Evolutionary conservation across 2,329 filamentous ascomycete genomes (phyloP), one percentile per base, ranked within the genome.

Genomic region (Diaporthe australafricana): DNA sequence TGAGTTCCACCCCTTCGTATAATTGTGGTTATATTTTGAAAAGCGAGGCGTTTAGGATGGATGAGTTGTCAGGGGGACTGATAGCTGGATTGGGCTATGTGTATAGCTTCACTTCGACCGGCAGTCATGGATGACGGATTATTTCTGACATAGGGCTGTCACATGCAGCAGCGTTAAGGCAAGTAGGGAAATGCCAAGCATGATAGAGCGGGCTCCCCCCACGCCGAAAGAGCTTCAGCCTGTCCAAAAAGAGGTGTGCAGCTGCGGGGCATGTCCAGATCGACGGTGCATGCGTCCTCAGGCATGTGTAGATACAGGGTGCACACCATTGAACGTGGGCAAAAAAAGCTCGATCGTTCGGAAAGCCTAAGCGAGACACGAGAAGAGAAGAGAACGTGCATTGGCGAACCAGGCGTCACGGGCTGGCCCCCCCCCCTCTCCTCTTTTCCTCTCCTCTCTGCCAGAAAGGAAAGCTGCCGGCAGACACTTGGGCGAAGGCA

Each of bases 261-360:
- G 66, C 66, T 68, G 52, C 38, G 66, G 48, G 52, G 52, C 38
- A 48, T n/a, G 66, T 40, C 52, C 48, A 48, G 66, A 68, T 68
- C 66, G 66, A 57, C 66, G 17, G 35, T 68, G 66, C 66, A 68
- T 57, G 66, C 66, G 47, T 68, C 40, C 45, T 50, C 30, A 20
- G n/a, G 45, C 60, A 65, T 65, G 60, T 65, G 60, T 65, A 42
- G 32, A 35, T 20, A 52, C 27, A n/a, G 4, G 22, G 9, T 27
- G 22, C 25, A 52, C 42, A 63, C 27, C 27, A 20, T 30, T 35
- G 14, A 45, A 14, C 30, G 22, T 9, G 14, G 22, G 16, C 40
- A 22, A 22, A n/a, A 47, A 35, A 47, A 40, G 35, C 60, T 50
- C 22, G 50, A 38, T 50, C n/a, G 42, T 50, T 38, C 45, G 60